Evolutionary conservation across 2,329 filamentous ascomycete species (phyloP).

Genomic region (Anisogramma anomala): DNA sequence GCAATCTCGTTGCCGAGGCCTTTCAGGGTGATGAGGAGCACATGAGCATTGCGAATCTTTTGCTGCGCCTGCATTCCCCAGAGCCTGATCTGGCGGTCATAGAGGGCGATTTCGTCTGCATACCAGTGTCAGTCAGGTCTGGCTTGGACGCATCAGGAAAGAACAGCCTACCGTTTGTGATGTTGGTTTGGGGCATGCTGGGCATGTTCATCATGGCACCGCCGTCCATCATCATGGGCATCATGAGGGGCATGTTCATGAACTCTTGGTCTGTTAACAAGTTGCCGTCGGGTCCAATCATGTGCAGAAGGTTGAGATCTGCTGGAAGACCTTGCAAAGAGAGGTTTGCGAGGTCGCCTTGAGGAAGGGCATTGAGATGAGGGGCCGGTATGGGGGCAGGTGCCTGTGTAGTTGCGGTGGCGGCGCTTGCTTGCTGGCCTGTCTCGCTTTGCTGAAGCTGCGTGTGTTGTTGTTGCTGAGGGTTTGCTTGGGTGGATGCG

Average conservation of each 20-base stretch:
- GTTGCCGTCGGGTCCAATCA: constrained; percentile 17
- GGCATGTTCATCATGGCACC: constrained; percentile 11
- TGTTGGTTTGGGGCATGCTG: constrained; percentile 8
- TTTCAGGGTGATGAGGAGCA: constrained; percentile 79
- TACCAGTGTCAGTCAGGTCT: not conserved
- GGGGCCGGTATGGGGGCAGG: constrained; percentile 1
- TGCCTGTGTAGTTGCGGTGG: not conserved
- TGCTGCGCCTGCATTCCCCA: constrained; percentile 96
- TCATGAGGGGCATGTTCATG: constrained; percentile 21
- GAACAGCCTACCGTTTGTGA: constrained; percentile 13
- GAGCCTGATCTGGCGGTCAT: constrained; percentile 91
- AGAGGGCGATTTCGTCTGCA: constrained; percentile 86
- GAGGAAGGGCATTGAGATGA: constrained; percentile 2
- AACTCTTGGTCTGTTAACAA: constrained; percentile 16
- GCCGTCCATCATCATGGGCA: constrained; percentile 20
- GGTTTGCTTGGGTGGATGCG: constrained; percentile 16
- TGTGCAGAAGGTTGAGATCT: constrained; percentile 15
- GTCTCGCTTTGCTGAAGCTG: not conserved
- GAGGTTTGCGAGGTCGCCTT: constrained; percentile 12
- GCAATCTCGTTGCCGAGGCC: constrained; percentile 88
- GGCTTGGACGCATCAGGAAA: not conserved
- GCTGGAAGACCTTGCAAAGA: constrained; percentile 9
- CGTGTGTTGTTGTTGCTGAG: not conserved
- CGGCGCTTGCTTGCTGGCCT: not conserved
- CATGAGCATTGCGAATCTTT: constrained; percentile 77